A percentile compares a stretch with the other conserved stretches of the same genome.
Evolutionary conservation across 768 basidiomycete genomes (phyloP).

Genomic region (Pleurotus tuber-regium): DNA sequence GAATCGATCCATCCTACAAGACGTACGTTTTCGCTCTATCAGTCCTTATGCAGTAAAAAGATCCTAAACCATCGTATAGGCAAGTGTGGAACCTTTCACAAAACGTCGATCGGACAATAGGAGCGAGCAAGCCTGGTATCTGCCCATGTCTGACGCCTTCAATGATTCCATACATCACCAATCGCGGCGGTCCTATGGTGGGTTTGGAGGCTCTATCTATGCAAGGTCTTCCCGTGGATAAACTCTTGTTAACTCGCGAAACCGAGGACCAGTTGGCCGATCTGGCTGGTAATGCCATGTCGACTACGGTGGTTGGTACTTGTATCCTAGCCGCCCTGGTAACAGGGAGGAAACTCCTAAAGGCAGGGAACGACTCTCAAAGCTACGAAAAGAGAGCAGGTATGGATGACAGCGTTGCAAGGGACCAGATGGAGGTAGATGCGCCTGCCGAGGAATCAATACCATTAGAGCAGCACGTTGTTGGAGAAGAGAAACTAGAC

Average conservation of each 20-base stretch:
- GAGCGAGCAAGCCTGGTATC: slow-evolving; percentile 77
- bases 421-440: slow-evolving; percentile 53
- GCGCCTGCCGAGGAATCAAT: slow-evolving; percentile 7
- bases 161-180: slow-evolving; percentile 96
- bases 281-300: slow-evolving; percentile 97
- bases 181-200: slow-evolving; percentile 94
- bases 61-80: slow-evolving; percentile 34
- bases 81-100: slow-evolving; percentile 96
- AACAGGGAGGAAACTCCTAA: slow-evolving; percentile 62
- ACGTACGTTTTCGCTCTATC: slow-evolving; percentile 53
- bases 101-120: slow-evolving; percentile 91
- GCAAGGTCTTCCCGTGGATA: slow-evolving; percentile 92
- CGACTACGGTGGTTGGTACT: slow-evolving; percentile 91
- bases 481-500: slow-evolving; percentile 68
- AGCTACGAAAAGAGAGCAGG: slow-evolving; percentile 69
- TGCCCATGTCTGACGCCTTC: slow-evolving; percentile 92
- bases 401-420: slow-evolving; percentile 18
- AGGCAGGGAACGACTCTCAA: slow-evolving; percentile 58
- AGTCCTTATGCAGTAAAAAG: slow-evolving; percentile 3
- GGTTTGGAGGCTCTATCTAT: slow-evolving; percentile 90
- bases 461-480: slow-evolving; percentile 48
- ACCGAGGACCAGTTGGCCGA: slow-evolving; percentile 92
- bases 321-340: slow-evolving; percentile 84
- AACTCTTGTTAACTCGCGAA: slow-evolving; percentile 88
- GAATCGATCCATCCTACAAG: slow-evolving; percentile 85